phyloP scores from a whole-genome alignment of 345 rosid genomes.

The Mangifera indica region DNA sequence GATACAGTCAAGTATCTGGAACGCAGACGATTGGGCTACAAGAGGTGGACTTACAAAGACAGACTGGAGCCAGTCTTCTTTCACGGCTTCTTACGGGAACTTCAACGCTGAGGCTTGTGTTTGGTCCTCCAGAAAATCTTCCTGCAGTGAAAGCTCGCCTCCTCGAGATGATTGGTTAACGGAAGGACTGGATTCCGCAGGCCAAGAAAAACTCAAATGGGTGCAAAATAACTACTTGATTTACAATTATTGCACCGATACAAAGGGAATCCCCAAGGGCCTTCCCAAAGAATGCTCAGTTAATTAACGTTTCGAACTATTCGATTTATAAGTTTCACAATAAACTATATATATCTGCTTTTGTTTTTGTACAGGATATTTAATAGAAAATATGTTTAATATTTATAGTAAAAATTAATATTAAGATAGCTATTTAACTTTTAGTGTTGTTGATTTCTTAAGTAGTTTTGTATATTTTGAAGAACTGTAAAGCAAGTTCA shows the following conservation, averaged over 20 bases:
- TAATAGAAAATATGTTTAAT: too few relatives aligned
- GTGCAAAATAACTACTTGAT: slow-evolving; percentile 41
- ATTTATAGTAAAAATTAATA: too few relatives aligned
- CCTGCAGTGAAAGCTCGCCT: slow-evolving; percentile 12
- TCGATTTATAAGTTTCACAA: too few relatives aligned
- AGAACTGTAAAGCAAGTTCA: too few relatives aligned
- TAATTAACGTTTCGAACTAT: background rate
- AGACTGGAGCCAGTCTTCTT: slow-evolving; percentile 55
- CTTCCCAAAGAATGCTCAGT: slow-evolving; percentile 27
- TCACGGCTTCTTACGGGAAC: slow-evolving; percentile 40
- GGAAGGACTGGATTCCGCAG: slow-evolving; percentile 20
- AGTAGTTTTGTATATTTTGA: too few relatives aligned
- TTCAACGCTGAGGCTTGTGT: slow-evolving; percentile 42
- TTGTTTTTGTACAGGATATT: background rate
- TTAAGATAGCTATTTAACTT: too few relatives aligned
- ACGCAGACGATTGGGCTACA: slow-evolving; percentile 76
- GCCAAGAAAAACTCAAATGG: slow-evolving; percentile 28
- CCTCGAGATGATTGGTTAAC: slow-evolving; percentile 22
- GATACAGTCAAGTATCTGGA: slow-evolving; percentile 56
- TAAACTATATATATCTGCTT: background rate
- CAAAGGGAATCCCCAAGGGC: slow-evolving; percentile 29
- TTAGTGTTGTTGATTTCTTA: too few relatives aligned
- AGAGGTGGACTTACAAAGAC: slow-evolving; percentile 57
- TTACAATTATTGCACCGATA: slow-evolving; percentile 37
- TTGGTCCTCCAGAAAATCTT: slow-evolving; percentile 18